phyloP scores from a whole-genome alignment of 2,329 filamentous ascomycete genomes.

The Fusarium albosuccineum region DNA sequence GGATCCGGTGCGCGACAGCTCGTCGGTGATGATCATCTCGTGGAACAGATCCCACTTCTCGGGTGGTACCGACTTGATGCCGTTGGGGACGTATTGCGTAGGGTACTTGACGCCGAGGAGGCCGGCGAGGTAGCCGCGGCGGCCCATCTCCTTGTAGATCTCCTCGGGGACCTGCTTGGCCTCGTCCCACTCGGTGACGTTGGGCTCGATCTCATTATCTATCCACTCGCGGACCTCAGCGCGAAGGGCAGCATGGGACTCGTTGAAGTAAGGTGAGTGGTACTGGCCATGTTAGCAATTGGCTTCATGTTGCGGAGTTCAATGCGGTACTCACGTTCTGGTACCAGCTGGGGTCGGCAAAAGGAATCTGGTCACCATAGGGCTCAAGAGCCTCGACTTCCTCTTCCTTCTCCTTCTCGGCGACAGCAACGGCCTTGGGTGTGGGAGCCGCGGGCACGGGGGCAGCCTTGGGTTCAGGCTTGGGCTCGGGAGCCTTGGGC shows the following conservation, averaged over 20 bases:
- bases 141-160: slow-evolving; percentile 96
- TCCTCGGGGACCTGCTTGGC: slow-evolving; percentile 87
- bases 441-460: slow-evolving; percentile 51
- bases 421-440: slow-evolving; percentile 51
- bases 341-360: slow-evolving; percentile 94
- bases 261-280: slow-evolving; percentile 96
- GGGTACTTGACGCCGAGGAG: slow-evolving; percentile 88
- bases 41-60: slow-evolving; percentile 99
- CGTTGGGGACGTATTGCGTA: slow-evolving; percentile 75
- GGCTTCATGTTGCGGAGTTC: neutral
- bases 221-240: slow-evolving; percentile 94
- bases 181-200: slow-evolving; percentile 97
- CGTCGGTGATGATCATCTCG: slow-evolving; percentile 94
- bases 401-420: slow-evolving; percentile 59
- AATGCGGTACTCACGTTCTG: slow-evolving; percentile 76
- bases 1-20: slow-evolving; percentile 88
- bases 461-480: slow-evolving; percentile 72
- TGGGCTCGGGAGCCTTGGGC: slow-evolving; percentile 84
- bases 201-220: slow-evolving; percentile 87
- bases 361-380: slow-evolving; percentile 89
- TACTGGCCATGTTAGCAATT: slow-evolving; percentile 68
- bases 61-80: slow-evolving; percentile 80
- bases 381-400: slow-evolving; percentile 82
- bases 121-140: slow-evolving; percentile 92
- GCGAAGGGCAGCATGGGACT: slow-evolving; percentile 90